phyloP scores from a whole-genome alignment of 768 basidiomycete species.

The Suillus bovinus region DNA sequence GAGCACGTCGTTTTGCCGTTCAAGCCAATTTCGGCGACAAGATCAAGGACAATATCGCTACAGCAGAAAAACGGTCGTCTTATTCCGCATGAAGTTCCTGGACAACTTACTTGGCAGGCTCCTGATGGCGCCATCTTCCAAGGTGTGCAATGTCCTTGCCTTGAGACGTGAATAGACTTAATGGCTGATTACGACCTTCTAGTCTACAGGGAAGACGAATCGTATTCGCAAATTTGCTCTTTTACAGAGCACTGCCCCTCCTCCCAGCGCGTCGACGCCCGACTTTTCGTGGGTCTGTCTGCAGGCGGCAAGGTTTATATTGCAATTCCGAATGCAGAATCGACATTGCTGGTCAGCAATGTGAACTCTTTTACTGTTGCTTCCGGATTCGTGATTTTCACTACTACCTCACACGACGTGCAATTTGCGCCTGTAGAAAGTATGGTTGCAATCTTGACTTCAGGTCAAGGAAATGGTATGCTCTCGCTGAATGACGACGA shows the following conservation, averaged over 20 bases:
- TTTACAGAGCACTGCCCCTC: constrained; percentile 66
- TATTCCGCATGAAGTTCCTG: constrained; percentile 23
- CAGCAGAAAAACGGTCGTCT: constrained; percentile 50
- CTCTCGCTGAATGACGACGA: constrained; percentile 31
- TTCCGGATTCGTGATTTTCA: constrained; percentile 81
- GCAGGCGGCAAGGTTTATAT: constrained; percentile 65
- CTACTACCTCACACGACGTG: constrained; percentile 79
- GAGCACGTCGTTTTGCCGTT: neutral
- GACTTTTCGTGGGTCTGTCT: constrained; percentile 63
- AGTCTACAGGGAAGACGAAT: constrained; percentile 18
- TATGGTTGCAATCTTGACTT: constrained; percentile 11
- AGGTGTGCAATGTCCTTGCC: constrained; percentile 33
- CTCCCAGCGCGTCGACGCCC: constrained; percentile 31
- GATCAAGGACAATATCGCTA: constrained; percentile 20
- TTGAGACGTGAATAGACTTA: constrained; percentile 5
- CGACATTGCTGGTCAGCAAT: constrained; percentile 46
- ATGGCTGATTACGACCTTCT: constrained; percentile 5
- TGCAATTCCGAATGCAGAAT: constrained; percentile 31
- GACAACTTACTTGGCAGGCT: constrained; percentile 42
- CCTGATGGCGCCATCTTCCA: constrained; percentile 47
- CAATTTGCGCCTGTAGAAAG: constrained; percentile 62
- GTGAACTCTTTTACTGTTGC: constrained; percentile 74
- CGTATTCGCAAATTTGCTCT: constrained; percentile 26
- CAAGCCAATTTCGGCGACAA: neutral
- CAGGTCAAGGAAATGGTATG: constrained; percentile 12